A percentile compares a stretch with the other conserved stretches of the same genome.
Evolutionary conservation across 345 rosid genomes (phyloP).

Genomic region (Brassica rapa): DNA sequence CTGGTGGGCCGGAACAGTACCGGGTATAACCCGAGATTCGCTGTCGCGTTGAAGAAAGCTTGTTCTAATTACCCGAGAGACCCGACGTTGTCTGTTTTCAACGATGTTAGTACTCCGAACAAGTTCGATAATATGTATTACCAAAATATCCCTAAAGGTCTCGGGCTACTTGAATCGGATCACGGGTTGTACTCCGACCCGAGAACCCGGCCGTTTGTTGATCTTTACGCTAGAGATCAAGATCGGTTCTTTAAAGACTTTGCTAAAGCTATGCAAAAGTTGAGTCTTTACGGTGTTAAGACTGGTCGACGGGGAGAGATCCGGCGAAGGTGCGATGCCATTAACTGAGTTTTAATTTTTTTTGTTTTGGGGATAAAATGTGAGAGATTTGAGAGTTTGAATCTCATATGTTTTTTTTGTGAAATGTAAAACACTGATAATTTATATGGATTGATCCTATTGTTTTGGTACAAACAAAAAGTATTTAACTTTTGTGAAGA

Average conservation of each 20-base stretch:
- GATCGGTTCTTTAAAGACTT: conserved; percentile 66
- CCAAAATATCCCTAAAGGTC: conserved; percentile 75
- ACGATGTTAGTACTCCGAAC: conserved; percentile 78
- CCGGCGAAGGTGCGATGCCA: conserved; percentile 84
- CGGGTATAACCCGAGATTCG: conserved; percentile 71
- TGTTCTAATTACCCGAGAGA: conserved; percentile 61
- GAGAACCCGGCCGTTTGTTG: conserved; percentile 66
- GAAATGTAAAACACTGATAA: conserved; percentile 15
- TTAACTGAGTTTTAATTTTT: conserved; percentile 44
- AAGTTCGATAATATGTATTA: conserved; percentile 80
- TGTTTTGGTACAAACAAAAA: background rate
- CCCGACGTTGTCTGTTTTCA: conserved; percentile 76
- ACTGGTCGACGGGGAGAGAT: conserved; percentile 91
- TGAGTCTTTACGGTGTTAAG: conserved; percentile 64
- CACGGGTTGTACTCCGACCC: conserved; percentile 60
- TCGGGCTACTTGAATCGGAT: conserved; percentile 79
- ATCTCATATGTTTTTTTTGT: conserved; percentile 5
- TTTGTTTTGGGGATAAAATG: conserved; percentile 7
- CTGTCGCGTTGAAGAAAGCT: conserved; percentile 58
- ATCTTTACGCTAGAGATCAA: conserved; percentile 67
- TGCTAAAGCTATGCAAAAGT: conserved; percentile 78
- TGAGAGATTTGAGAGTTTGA: conserved; percentile 18
- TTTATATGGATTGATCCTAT: conserved; percentile 5
- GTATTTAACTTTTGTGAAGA: background rate
- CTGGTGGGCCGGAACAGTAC: conserved; percentile 47